Percentiles rank a stretch among this genome's conserved stretches.
phyloP scores from a whole-genome alignment of 75 land plant genomes.

The Adiantum capillusveneris region DNA sequence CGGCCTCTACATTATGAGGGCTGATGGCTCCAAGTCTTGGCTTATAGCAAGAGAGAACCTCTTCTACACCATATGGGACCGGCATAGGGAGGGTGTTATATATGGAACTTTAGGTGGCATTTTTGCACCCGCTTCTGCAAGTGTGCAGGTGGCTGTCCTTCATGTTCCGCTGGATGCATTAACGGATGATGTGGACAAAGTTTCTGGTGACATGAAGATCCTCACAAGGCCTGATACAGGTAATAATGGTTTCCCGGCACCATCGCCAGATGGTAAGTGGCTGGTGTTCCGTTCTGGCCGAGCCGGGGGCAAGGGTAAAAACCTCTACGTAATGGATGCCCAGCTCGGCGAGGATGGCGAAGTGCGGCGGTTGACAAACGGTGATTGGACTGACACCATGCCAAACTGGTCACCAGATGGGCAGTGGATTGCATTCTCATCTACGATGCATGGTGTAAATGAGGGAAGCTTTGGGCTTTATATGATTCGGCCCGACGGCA shows the following conservation, averaged over 20 bases:
- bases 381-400: slow-evolving; percentile 84
- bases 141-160: slow-evolving; percentile 39
- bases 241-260: slow-evolving; percentile 68
- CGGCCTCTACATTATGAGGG: slow-evolving; percentile 17
- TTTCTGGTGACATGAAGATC: slow-evolving; percentile 19
- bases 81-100: slow-evolving; percentile 23
- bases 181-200: slow-evolving; percentile 8
- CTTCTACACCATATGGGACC: slow-evolving; percentile 31
- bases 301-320: slow-evolving; percentile 47
- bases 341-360: slow-evolving; percentile 55
- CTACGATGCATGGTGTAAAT: slow-evolving; percentile 42
- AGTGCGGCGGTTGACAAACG: slow-evolving; percentile 53
- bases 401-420: slow-evolving; percentile 82
- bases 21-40: slow-evolving; percentile 39
- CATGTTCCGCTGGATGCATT: slow-evolving; percentile 17
- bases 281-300: slow-evolving; percentile 81
- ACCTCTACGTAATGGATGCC: slow-evolving; percentile 69
- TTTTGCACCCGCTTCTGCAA: slow-evolving; percentile 17
- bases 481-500: slow-evolving; percentile 58
- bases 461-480: slow-evolving; percentile 42
- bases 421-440: slow-evolving; percentile 81
- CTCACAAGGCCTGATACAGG: slow-evolving; percentile 21
- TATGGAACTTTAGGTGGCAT: slow-evolving; percentile 35
- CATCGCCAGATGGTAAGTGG: slow-evolving; percentile 74
- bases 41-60: slow-evolving; percentile 10